phyloP scores from a whole-genome alignment of 352 stramenopile genomes.

The Pythium folliculosum region DNA sequence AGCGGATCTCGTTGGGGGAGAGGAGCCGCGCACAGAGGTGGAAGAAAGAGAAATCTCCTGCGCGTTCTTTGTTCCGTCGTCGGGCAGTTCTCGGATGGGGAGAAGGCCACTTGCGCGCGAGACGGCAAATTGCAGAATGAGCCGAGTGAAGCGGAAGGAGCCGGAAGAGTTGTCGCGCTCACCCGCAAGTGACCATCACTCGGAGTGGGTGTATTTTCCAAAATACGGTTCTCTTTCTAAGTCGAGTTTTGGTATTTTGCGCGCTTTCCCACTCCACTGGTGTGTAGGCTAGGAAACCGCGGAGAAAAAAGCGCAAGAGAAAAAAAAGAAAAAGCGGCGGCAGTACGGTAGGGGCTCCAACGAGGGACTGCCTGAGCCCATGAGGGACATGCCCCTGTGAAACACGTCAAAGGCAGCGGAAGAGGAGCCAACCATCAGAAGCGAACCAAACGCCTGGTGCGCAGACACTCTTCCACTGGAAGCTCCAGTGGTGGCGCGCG shows the following conservation, averaged over 20 bases:
- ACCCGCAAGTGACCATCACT: slow-evolving; percentile 23
- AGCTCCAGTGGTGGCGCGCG: background rate
- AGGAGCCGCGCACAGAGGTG: background rate
- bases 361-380: slow-evolving; percentile 10
- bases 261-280: slow-evolving; percentile 12
- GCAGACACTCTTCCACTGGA: no score
- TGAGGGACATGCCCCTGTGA: slow-evolving; percentile 14
- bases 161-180: slow-evolving; percentile 30
- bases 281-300: slow-evolving; percentile 11
- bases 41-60: background rate
- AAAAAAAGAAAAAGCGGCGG: slow-evolving; percentile 10
- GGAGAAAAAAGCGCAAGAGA: slow-evolving; percentile 17
- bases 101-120: slow-evolving; percentile 23
- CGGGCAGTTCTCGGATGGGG: background rate
- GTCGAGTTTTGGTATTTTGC: slow-evolving; percentile 14
- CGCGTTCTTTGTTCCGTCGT: slow-evolving; percentile 1
- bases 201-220: slow-evolving; percentile 5
- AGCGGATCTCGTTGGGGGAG: no score
- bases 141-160: slow-evolving; percentile 23
- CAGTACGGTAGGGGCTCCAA: background rate
- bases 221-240: background rate
- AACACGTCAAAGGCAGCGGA: background rate
- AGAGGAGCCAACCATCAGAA: slow-evolving; percentile 5
- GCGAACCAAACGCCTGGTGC: background rate
- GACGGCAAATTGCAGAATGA: slow-evolving; percentile 37